Evolutionary conservation across 345 rosid species (phyloP).

Genomic region (Orychophragmus violaceus): DNA sequence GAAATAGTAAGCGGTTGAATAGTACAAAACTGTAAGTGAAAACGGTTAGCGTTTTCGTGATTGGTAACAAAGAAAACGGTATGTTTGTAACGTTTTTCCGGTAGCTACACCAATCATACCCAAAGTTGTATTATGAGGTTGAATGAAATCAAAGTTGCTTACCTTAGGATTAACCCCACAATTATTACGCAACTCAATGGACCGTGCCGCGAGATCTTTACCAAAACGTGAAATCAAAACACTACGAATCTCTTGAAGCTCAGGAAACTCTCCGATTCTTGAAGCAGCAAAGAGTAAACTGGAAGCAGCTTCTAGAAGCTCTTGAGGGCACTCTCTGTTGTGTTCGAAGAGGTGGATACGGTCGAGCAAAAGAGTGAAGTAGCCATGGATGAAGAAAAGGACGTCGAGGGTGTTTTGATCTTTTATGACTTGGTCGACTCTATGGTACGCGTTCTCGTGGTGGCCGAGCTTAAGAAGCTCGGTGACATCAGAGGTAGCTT

Average conservation of each 20-base stretch:
- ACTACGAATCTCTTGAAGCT: constrained; percentile 74
- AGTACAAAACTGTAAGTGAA: too few species aligned
- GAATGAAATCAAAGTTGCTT: constrained; percentile 15
- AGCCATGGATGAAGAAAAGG: constrained; percentile 54
- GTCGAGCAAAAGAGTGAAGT: constrained; percentile 57
- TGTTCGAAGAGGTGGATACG: constrained; percentile 58
- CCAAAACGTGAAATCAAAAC: constrained; percentile 63
- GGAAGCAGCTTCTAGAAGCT: constrained; percentile 68
- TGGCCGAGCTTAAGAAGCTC: constrained; percentile 70
- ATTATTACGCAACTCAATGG: constrained; percentile 70
- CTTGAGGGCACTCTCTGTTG: constrained; percentile 72
- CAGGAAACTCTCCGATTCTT: constrained; percentile 88
- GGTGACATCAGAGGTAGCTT: constrained; percentile 61
- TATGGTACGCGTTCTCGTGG: constrained; percentile 68
- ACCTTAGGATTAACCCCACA: constrained; percentile 69
- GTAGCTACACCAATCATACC: too few species aligned
- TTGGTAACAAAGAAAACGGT: too few species aligned
- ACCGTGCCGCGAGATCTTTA: constrained; percentile 65
- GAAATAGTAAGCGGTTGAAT: too few species aligned
- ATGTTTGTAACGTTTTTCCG: too few species aligned
- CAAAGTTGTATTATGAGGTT: neutral
- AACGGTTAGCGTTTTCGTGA: too few species aligned
- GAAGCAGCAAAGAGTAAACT: constrained; percentile 68
- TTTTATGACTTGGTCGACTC: constrained; percentile 46
- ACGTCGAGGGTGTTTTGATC: constrained; percentile 70